Evolutionary conservation across 2,329 filamentous ascomycete genomes (phyloP), one percentile per base, ranked within the genome.

Genomic region (Ascochyta koolunga): DNA sequence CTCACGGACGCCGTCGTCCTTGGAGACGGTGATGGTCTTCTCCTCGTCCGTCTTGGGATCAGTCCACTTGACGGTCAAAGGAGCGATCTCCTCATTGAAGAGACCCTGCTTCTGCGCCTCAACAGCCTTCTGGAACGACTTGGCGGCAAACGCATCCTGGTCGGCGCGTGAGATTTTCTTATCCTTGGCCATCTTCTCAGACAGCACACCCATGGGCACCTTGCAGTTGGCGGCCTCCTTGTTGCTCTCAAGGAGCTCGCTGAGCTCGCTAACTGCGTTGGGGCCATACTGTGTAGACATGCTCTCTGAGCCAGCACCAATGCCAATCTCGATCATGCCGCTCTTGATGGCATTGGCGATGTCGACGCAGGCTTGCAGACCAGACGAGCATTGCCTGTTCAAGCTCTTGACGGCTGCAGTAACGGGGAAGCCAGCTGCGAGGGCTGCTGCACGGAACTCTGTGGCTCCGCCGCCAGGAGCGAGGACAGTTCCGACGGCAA

Each of bases 271-370:
- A 15, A 98, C 93, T 58, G 95, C 95, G 38, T 81, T 82, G 21
- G 93, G 93, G 29, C 93, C 95, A 75, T 98, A 98, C 72, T 97
- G 90, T 53, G 83, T 83, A 70, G 86, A 90, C 95, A 99, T 99
- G 82, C 90, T 95, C 86, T 99, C 95, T 21, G 96, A 92, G 70
- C 95, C 95, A 18, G 93, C 93, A 64, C 93, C 95, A 65, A 98
- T 86, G 66, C 95, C 95, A 59, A 98, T 79, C 64, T 98, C 93
- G 71, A 98, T 98, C 89, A 96, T 96, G 68, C 93, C 95, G 5
- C 86, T 75, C 71, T 86, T 86, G 79, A 99, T 96, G 66, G 91
- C 90, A 80, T 98, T 96, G 64, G 93, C 93, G 70, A 98, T 89
- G 75, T 98, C 93, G 56, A 95, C 89, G 71, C 91, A 91, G 21